Evolutionary conservation across 345 rosid species (phyloP).

Genomic region (Eucalyptus regnans): DNA sequence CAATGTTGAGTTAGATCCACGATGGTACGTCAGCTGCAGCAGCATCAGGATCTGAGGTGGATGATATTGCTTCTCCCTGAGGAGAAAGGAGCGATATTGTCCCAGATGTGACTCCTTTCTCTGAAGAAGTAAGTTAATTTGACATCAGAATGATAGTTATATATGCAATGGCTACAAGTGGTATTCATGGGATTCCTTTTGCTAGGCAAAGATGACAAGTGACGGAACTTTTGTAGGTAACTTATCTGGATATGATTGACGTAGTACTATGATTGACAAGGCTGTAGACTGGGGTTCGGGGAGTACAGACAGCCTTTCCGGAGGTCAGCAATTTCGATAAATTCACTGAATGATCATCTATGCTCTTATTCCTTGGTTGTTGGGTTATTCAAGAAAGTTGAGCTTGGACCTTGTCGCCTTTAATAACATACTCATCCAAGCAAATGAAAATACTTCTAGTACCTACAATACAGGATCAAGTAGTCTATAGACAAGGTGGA

Average conservation of each 20-base stretch:
- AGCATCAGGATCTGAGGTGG: constrained; percentile 73
- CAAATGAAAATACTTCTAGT: not conserved
- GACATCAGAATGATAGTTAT: not conserved
- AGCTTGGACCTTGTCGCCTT: not conserved
- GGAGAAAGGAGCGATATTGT: constrained; percentile 19
- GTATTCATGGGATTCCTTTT: not conserved
- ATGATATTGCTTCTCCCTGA: constrained; percentile 53
- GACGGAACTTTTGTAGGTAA: constrained; percentile 11
- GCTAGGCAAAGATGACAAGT: constrained; percentile 36
- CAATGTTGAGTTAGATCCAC: constrained; percentile 32
- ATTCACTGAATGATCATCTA: constrained; percentile 17
- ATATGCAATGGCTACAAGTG: not conserved
- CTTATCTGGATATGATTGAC: constrained; percentile 30
- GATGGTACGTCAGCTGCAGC: constrained; percentile 52
- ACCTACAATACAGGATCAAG: not conserved
- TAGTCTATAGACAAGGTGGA: not conserved
- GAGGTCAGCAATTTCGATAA: constrained; percentile 6
- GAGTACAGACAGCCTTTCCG: constrained; percentile 17
- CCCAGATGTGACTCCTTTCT: constrained; percentile 52
- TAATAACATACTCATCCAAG: not conserved
- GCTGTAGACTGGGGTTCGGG: constrained; percentile 52
- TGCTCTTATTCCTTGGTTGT: not conserved
- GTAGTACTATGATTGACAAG: constrained; percentile 65
- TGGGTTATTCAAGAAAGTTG: not conserved
- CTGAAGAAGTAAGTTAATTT: constrained; percentile 52